Percentiles rank a stretch among this genome's conserved stretches.
These are phyloP conservation scores for Alectoria sarmentosa DNA, from an alignment of 495 filamentous ascomycete species.

Conservation along the genomic window DNA sequence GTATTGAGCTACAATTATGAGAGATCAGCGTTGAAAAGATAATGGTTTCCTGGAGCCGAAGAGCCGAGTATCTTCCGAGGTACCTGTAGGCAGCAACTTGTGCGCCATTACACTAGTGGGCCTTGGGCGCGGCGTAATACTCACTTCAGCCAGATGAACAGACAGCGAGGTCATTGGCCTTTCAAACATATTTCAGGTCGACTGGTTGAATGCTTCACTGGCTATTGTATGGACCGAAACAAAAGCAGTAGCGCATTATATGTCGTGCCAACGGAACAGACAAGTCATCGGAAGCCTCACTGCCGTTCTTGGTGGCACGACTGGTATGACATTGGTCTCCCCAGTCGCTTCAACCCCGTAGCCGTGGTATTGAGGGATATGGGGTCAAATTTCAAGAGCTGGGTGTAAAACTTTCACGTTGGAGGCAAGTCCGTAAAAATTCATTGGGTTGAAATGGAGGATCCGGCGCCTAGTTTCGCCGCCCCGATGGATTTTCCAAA, in stretches of 20 bases:
- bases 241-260: background rate
- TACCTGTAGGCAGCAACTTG: no score
- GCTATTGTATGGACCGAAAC: no score
- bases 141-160: background rate
- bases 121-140: no score
- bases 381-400: conserved; percentile 58
- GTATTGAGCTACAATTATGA: no score
- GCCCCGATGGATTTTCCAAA: background rate
- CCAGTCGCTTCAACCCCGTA: conserved; percentile 62
- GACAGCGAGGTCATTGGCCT: background rate
- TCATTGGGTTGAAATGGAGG: background rate
- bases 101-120: no score
- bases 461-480: background rate
- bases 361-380: conserved; percentile 39
- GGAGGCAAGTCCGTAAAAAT: conserved; percentile 32
- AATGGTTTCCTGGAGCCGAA: no score
- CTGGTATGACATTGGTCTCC: conserved; percentile 49
- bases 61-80: no score
- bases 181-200: background rate
- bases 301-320: conserved; percentile 59
- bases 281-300: conserved; percentile 44
- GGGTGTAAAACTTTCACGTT: conserved; percentile 50
- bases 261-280: conserved; percentile 26
- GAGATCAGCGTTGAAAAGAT: no score
- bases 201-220: background rate